Percentiles rank a stretch among this genome's conserved stretches.
Conservation (phyloP, 768 basidiomycete genomes). For the Cystofilobasidium capitatum region DNA sequence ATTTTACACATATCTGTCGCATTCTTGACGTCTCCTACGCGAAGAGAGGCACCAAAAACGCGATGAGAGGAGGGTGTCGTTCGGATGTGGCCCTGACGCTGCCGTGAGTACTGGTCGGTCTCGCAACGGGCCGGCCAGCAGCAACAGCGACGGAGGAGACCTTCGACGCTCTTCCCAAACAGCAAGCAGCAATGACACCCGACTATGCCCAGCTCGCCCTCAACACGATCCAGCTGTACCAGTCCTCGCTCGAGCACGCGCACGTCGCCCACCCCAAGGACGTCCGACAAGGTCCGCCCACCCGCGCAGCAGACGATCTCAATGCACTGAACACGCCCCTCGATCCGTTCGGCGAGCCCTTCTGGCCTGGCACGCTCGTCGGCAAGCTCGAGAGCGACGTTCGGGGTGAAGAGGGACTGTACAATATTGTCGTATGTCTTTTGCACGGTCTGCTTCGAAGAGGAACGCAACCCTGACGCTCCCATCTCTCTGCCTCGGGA, state of each 20-base stretch:
- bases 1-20: too few relatives aligned
- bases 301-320: not conserved
- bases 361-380: not conserved
- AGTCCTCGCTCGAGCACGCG: not conserved
- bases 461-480: not conserved
- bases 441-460: not conserved
- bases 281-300: not conserved
- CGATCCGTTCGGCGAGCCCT: not conserved
- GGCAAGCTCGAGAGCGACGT: slow-evolving; percentile 1
- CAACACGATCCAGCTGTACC: not conserved
- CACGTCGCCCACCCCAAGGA: not conserved
- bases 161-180: too few relatives aligned
- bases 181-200: too few relatives aligned
- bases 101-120: too few relatives aligned
- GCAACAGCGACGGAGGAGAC: too few relatives aligned
- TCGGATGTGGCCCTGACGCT: too few relatives aligned
- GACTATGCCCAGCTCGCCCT: not conserved
- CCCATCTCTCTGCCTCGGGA: not conserved
- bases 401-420: not conserved
- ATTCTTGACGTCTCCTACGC: too few relatives aligned
- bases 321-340: not conserved
- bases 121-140: too few relatives aligned
- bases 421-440: slow-evolving; percentile 1
- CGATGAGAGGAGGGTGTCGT: too few relatives aligned
- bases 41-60: too few relatives aligned